These are phyloP conservation scores for Cyclotella kingstonii DNA, from an alignment of 108 stramenopile genomes.

Conservation along the genomic window DNA sequence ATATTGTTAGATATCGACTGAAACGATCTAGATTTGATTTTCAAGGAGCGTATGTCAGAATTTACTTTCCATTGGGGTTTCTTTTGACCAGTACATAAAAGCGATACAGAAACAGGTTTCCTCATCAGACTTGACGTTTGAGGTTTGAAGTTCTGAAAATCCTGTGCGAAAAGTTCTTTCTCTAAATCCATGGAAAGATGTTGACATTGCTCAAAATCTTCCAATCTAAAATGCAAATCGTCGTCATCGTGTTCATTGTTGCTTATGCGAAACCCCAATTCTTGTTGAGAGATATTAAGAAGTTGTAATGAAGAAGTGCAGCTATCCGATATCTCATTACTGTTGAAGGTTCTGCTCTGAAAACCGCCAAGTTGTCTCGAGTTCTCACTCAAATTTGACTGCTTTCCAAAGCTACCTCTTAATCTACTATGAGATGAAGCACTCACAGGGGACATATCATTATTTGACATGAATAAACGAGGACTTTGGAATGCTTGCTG, in stretches of 20 bases:
- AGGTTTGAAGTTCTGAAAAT: slow-evolving; percentile 12
- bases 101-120: slow-evolving; percentile 7
- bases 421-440: too few species aligned
- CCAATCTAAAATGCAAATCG: slow-evolving; percentile 9
- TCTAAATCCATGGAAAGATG: slow-evolving; percentile 1
- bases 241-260: not conserved
- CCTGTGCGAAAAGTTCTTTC: not conserved
- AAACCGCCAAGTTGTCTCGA: too few species aligned
- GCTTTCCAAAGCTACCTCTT: too few species aligned
- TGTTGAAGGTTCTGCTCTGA: too few species aligned
- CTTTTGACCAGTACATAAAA: too few species aligned
- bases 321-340: too few species aligned
- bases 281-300: not conserved
- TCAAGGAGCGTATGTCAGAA: not conserved
- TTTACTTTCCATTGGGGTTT: not conserved
- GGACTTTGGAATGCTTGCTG: too few species aligned
- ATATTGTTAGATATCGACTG: not conserved
- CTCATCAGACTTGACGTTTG: slow-evolving; percentile 9
- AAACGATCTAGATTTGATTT: slow-evolving; percentile 9
- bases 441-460: too few species aligned
- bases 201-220: slow-evolving; percentile 29
- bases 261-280: slow-evolving; percentile 13
- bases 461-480: too few species aligned
- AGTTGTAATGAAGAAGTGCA: not conserved
- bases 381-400: too few species aligned